Evolutionary conservation across 129 eudicot genomes (phyloP).

Genomic region (Tagetes erecta): DNA sequence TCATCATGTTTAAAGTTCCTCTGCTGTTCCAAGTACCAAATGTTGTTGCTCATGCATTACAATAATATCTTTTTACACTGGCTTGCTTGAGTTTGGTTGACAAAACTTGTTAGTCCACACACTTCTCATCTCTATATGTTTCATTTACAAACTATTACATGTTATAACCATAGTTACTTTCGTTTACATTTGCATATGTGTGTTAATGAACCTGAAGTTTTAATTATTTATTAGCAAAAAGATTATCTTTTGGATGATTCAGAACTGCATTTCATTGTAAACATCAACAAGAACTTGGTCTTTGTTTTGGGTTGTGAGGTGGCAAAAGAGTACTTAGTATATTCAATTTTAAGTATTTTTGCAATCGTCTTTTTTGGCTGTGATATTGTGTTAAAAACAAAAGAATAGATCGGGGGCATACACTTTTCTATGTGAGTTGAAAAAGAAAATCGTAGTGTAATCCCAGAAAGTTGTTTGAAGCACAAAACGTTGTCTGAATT

Average conservation of each 20-base stretch:
- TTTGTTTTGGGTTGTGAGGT: slow-evolving; percentile 27
- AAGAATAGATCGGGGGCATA: slow-evolving; percentile 17
- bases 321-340: slow-evolving; percentile 7
- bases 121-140: slow-evolving; percentile 27
- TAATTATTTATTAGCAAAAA: not conserved
- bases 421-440: not conserved
- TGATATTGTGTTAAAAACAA: slow-evolving; percentile 27
- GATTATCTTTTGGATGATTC: slow-evolving; percentile 24
- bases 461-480: slow-evolving; percentile 21
- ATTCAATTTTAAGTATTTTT: slow-evolving; percentile 16
- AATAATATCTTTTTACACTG: slow-evolving; percentile 29
- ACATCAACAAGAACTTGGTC: slow-evolving; percentile 28
- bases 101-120: slow-evolving; percentile 33
- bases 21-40: slow-evolving; percentile 24
- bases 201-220: slow-evolving; percentile 11
- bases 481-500: slow-evolving; percentile 19
- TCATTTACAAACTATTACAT: not conserved
- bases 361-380: slow-evolving; percentile 20
- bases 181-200: not conserved
- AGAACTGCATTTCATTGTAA: slow-evolving; percentile 24
- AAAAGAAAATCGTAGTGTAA: slow-evolving; percentile 12
- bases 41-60: slow-evolving; percentile 32
- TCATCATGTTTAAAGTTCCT: slow-evolving; percentile 21
- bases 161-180: not conserved
- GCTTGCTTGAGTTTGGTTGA: slow-evolving; percentile 35